Conservation (phyloP, 1,284 basidiomycete genomes). For the Apiotrichum mycotoxinovorans region DNA sequence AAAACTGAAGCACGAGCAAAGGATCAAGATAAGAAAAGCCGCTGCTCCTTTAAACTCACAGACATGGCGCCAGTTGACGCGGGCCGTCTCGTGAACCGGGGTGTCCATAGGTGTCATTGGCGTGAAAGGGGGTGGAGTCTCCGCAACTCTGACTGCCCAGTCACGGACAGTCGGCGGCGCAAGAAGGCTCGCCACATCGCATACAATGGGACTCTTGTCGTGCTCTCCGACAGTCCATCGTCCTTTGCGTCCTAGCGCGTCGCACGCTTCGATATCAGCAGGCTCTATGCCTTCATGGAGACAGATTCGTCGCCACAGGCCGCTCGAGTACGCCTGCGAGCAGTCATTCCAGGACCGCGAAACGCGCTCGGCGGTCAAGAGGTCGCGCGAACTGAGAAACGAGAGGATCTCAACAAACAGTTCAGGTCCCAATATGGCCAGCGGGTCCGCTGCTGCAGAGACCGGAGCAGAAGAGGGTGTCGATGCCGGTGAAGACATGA, state of each 20-base stretch:
- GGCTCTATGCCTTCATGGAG: slow-evolving; percentile 21
- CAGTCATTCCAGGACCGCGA: slow-evolving; percentile 25
- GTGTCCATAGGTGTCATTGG: not conserved
- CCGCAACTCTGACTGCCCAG: not conserved
- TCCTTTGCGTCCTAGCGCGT: slow-evolving; percentile 10
- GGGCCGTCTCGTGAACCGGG: not conserved
- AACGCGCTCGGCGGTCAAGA: slow-evolving; percentile 25
- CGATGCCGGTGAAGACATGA: not conserved
- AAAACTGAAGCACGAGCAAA: too few relatives aligned
- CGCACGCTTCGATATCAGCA: slow-evolving; percentile 10
- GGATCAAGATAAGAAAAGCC: not conserved
- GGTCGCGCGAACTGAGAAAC: slow-evolving; percentile 22
- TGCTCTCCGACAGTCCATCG: slow-evolving; percentile 5
- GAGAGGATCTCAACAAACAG: slow-evolving; percentile 38
- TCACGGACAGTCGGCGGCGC: not conserved
- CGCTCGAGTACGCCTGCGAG: slow-evolving; percentile 15
- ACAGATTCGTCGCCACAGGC: slow-evolving; percentile 27
- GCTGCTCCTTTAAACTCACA: slow-evolving; percentile 9
- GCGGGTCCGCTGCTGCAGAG: slow-evolving; percentile 28
- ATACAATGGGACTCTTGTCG: slow-evolving; percentile 7
- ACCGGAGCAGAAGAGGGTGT: not conserved
- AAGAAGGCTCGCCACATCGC: slow-evolving; percentile 6
- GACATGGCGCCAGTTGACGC: slow-evolving; percentile 22
- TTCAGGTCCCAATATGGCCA: slow-evolving; percentile 32
- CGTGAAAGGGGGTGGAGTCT: not conserved